These are phyloP conservation scores for Backusella westeae DNA, from an alignment of 192 early-diverging fungal species.

Conservation along the genomic window DNA sequence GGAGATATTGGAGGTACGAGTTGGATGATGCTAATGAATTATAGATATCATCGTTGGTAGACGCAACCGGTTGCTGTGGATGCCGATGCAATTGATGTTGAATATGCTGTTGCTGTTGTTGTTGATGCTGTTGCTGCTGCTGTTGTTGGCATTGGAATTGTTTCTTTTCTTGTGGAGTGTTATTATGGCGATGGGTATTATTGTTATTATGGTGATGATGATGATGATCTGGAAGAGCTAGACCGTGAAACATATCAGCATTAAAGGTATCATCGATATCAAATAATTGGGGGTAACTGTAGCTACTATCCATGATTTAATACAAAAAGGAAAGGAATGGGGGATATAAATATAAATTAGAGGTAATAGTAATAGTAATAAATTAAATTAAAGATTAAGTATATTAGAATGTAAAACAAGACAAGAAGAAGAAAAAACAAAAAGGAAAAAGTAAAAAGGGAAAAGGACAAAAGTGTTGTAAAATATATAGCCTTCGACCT, in stretches of 20 bases:
- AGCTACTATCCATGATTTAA: conserved; percentile 9
- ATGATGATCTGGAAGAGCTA: not conserved
- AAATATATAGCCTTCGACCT: not conserved
- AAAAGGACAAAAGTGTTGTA: not conserved
- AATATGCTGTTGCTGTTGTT: not conserved
- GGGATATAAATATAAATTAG: not conserved
- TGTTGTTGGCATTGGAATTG: not conserved
- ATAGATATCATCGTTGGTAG: conserved; percentile 3
- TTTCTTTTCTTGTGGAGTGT: not conserved
- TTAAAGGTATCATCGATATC: conserved; percentile 13
- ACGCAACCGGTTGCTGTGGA: not conserved
- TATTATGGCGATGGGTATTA: not conserved
- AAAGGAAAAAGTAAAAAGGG: not conserved
- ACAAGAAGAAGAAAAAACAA: not conserved
- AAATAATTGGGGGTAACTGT: conserved; percentile 14
- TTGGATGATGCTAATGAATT: conserved; percentile 10
- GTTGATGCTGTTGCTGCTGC: not conserved
- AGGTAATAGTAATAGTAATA: not conserved
- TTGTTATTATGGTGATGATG: not conserved
- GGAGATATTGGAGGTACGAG: conserved; percentile 2
- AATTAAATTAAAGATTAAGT: not conserved
- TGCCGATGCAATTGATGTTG: not conserved
- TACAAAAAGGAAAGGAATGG: conserved; percentile 16
- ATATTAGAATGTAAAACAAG: not conserved
- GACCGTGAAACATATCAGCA: conserved; percentile 10